Base-by-base conservation (phyloP, 2,329 filamentous ascomycete species). In the Fusarium humuli region DNA sequence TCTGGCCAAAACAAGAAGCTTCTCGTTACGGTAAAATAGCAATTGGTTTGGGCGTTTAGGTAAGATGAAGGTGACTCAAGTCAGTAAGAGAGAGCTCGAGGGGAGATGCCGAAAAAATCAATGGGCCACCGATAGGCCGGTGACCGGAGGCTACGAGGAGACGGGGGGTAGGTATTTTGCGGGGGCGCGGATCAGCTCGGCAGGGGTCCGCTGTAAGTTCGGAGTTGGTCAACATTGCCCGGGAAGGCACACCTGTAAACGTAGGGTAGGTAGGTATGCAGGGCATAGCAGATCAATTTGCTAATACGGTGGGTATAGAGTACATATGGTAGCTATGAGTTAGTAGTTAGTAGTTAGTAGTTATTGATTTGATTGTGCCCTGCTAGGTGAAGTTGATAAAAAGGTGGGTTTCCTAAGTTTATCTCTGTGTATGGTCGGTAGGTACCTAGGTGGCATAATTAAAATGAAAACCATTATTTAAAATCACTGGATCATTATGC, bases 21-120 rank as follows among this genome's bases (percentile, higher is more conserved):
- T 74, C 73, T 57, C 67, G 42, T 50, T 46, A 56, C 65, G 57
- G 57, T 61, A 71, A 70, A 69, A 65, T 66, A 63, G 63, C 50
- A 67, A 67, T 73, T 65, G 63, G 41, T 45, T 44, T 45, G 40
- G 22, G 48, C 7, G 27, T 41, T 29, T 47, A 56, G 58, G 68
- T 66, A 58, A 44, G 45, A 57, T 47, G 42, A 56, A 56, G 57
- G 57, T 76, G 74, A 76, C 69, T 76, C 74, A 76, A 69, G 52
- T 55, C 48, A 67, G 50, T 60, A 61, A 73, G 55, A 66, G 54
- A 48, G 42, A 66, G 61, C 41, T 61, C 29, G 47, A 62, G 68
- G 63, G 56, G 34, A 61, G 54, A 62, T 65, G 71, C 69, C 63
- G 69, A 75, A 74, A 75, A 75, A 75, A 71, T 73, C 63, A 71